phyloP scores from a whole-genome alignment of 169 alveolate genomes.

The Sarcocystis neurona region DNA sequence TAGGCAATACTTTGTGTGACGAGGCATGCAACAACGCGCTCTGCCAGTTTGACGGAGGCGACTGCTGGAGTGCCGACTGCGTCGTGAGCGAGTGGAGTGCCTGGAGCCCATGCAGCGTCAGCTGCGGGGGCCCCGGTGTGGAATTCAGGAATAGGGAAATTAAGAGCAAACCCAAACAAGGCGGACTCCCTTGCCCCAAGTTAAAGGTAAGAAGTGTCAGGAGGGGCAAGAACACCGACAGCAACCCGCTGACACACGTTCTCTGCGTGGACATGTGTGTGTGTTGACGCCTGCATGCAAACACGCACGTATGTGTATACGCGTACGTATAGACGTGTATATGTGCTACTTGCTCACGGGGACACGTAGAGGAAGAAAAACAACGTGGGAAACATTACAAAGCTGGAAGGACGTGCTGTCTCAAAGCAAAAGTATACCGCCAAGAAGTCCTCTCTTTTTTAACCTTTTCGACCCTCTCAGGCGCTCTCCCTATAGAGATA shows the following conservation, averaged over 20 bases:
- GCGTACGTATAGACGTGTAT: not conserved
- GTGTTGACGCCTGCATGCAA: not conserved
- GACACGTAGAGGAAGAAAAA: not conserved
- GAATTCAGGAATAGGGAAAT: conserved; percentile 63
- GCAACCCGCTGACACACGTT: not conserved
- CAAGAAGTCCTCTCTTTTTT: too few relatives aligned
- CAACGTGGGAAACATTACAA: too few relatives aligned
- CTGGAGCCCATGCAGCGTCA: conserved; percentile 72
- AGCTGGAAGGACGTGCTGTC: too few relatives aligned
- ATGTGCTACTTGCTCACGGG: not conserved
- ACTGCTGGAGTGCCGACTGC: conserved; percentile 75
- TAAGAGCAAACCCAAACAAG: conserved; percentile 60
- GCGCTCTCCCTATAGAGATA: too few relatives aligned
- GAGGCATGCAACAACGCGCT: conserved; percentile 69
- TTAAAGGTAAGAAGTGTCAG: conserved; percentile 28
- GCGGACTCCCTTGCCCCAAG: conserved; percentile 66
- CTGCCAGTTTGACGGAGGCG: conserved; percentile 78
- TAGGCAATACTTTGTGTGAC: conserved; percentile 75
- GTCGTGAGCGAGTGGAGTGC: conserved; percentile 70
- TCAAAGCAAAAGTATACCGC: too few relatives aligned
- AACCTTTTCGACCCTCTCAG: too few relatives aligned
- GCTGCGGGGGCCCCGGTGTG: conserved; percentile 67
- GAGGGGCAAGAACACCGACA: not conserved
- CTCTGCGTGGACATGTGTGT: not conserved
- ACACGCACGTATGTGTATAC: not conserved